Percentiles rank a stretch among this genome's conserved stretches.
Conservation (phyloP, 2,329 filamentous ascomycete species). For the Periconia sp. region DNA sequence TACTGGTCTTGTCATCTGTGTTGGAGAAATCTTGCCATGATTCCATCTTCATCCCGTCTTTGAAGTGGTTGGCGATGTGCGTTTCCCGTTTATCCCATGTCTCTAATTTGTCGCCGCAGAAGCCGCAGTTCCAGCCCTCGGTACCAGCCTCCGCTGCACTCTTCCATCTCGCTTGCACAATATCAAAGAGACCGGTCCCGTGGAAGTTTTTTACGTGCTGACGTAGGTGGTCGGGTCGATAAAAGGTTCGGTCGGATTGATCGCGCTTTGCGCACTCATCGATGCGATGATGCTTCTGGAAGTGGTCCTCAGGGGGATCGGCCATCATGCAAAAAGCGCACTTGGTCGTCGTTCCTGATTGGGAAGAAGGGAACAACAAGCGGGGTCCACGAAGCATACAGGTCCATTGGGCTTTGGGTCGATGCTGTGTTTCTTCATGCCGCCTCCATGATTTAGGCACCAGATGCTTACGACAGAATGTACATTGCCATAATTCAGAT, state of each 20-base stretch:
- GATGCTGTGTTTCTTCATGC: conserved; percentile 41
- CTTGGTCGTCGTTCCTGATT: conserved; percentile 5
- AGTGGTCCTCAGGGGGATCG: conserved; percentile 34
- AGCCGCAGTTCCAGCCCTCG: conserved; percentile 34
- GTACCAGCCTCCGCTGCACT: conserved; percentile 12
- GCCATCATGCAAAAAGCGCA: conserved; percentile 34
- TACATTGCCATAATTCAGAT: conserved; percentile 37
- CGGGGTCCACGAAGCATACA: conserved; percentile 33
- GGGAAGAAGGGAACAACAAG: conserved; percentile 11
- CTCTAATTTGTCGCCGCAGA: conserved; percentile 25
- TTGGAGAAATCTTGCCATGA: conserved; percentile 20
- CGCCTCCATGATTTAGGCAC: conserved; percentile 40
- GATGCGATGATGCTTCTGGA: conserved; percentile 29
- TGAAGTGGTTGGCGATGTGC: conserved; percentile 38
- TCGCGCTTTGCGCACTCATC: conserved; percentile 30
- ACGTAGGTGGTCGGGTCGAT: conserved; percentile 35
- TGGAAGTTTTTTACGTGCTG: conserved; percentile 40
- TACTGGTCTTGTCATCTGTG: neutral
- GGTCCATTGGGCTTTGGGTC: conserved; percentile 36
- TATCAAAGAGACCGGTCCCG: conserved; percentile 21
- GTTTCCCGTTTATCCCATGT: conserved; percentile 34
- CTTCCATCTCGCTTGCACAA: conserved; percentile 32
- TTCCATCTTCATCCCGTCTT: conserved; percentile 32
- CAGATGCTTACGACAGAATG: conserved; percentile 31
- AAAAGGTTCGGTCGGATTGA: conserved; percentile 32